phyloP scores from a whole-genome alignment of 805 yeast species.

The Ogataea polymorpha region DNA sequence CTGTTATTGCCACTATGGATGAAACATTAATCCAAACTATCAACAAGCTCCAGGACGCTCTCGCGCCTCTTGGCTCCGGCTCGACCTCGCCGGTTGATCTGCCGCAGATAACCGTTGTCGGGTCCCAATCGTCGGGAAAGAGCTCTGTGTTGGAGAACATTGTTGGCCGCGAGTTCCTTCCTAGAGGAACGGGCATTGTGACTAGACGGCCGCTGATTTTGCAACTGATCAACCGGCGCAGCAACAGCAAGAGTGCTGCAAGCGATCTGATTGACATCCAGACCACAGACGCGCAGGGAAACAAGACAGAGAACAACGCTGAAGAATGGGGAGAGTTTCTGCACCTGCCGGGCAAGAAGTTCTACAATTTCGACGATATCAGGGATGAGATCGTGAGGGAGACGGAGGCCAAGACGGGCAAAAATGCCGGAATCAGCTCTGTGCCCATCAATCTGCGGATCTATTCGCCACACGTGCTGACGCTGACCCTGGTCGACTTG shows the following conservation, averaged over 20 bases:
- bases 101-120: constrained; percentile 94
- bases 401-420: constrained; percentile 80
- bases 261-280: constrained; percentile 43
- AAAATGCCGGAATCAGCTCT: constrained; percentile 85
- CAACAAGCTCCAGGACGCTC: constrained; percentile 91
- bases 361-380: constrained; percentile 84
- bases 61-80: constrained; percentile 92
- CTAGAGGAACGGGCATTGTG: constrained; percentile 91
- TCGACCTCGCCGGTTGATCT: constrained; percentile 85
- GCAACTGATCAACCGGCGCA: constrained; percentile 72
- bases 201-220: constrained; percentile 49
- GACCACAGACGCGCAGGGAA: constrained; percentile 42
- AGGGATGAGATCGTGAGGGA: constrained; percentile 88
- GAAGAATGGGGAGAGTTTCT: constrained; percentile 98
- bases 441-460: constrained; percentile 91
- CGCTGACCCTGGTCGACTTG: constrained; percentile 90
- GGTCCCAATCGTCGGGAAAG: constrained; percentile 88
- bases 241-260: constrained; percentile 25
- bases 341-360: constrained; percentile 85
- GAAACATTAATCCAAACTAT: constrained; percentile 77
- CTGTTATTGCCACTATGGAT: constrained; percentile 49
- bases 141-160: constrained; percentile 87
- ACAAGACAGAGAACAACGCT: constrained; percentile 62
- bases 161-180: constrained; percentile 87
- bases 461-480: constrained; percentile 89